These are phyloP conservation scores for Hymenoscyphus occultus DNA, from an alignment of 2,329 filamentous ascomycete species.

Conservation along the genomic window DNA sequence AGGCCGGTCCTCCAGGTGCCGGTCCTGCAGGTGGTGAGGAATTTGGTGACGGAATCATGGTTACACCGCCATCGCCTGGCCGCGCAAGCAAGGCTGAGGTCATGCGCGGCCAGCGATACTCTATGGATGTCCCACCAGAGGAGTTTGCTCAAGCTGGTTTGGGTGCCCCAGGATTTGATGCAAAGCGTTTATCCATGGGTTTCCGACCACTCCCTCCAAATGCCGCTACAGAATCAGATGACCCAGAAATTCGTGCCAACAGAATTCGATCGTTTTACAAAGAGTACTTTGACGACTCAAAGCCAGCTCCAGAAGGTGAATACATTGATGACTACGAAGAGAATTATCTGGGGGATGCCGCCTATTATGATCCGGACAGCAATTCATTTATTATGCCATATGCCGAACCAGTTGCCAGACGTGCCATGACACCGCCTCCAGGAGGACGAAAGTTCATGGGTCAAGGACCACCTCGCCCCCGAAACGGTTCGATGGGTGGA, in stretches of 20 bases:
- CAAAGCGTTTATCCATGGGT: conserved; percentile 62
- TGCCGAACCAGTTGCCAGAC: conserved; percentile 78
- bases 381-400: conserved; percentile 71
- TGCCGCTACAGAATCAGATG: conserved; percentile 74
- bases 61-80: conserved; percentile 42
- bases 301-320: conserved; percentile 41
- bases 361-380: conserved; percentile 32
- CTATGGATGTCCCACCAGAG: conserved; percentile 38
- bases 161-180: conserved; percentile 53
- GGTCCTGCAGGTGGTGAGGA: conserved; percentile 41
- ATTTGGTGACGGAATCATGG: conserved; percentile 53
- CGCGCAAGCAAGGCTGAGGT: conserved; percentile 24
- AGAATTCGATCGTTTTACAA: conserved; percentile 98
- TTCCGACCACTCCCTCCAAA: conserved; percentile 86
- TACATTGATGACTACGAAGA: conserved; percentile 77
- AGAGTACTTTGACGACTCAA: conserved; percentile 94
- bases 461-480: conserved; percentile 38
- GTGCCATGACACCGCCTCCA: conserved; percentile 94
- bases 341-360: conserved; percentile 64
- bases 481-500: conserved; percentile 49
- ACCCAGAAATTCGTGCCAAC: conserved; percentile 91
- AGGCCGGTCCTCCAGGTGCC: conserved; percentile 19
- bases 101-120: conserved; percentile 35
- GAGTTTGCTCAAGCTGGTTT: conserved; percentile 43
- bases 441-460: conserved; percentile 41